A percentile compares a stretch with the other conserved stretches of the same genome.
phyloP scores from a whole-genome alignment of 2,329 filamentous ascomycete genomes.

The Pleurostoma richardsiae region DNA sequence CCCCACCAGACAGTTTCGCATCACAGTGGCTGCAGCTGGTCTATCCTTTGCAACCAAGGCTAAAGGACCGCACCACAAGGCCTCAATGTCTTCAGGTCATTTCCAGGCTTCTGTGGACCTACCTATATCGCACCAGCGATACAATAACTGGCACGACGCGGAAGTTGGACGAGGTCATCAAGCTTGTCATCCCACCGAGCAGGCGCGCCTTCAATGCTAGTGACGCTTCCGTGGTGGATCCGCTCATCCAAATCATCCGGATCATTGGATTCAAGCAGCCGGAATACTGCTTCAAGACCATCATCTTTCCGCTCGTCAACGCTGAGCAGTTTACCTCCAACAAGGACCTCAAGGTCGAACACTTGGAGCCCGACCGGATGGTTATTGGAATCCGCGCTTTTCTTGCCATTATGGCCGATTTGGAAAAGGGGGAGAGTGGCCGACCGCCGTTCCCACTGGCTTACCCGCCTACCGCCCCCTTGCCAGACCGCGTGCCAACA shows the following conservation, averaged over 20 bases:
- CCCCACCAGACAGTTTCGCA: conserved; percentile 76
- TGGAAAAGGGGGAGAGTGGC: conserved; percentile 76
- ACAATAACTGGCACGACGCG: conserved; percentile 60
- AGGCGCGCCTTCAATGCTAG: conserved; percentile 78
- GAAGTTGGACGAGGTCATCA: conserved; percentile 86
- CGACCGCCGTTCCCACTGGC: conserved; percentile 79
- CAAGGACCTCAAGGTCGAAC: conserved; percentile 78
- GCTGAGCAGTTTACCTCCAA: conserved; percentile 78
- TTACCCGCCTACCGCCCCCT: conserved; percentile 33
- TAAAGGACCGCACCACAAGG: conserved; percentile 78
- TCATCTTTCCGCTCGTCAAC: conserved; percentile 95
- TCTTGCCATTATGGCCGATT: conserved; percentile 84
- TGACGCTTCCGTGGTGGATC: conserved; percentile 79
- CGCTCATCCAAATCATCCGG: conserved; percentile 87
- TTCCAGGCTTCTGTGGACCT: conserved; percentile 89
- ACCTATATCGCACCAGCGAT: conserved; percentile 81
- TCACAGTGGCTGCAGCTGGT: conserved; percentile 84
- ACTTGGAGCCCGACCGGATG: conserved; percentile 91
- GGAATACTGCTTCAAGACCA: conserved; percentile 84
- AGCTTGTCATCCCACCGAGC: conserved; percentile 73
- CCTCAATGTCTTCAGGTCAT: conserved; percentile 83
- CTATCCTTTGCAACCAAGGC: conserved; percentile 68
- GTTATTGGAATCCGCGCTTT: conserved; percentile 97
- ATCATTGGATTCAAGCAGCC: conserved; percentile 93
- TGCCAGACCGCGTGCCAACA: conserved; percentile 37